Base-by-base conservation (phyloP, 179 eudicot genomes). In the Amaranthus tricolor region DNA sequence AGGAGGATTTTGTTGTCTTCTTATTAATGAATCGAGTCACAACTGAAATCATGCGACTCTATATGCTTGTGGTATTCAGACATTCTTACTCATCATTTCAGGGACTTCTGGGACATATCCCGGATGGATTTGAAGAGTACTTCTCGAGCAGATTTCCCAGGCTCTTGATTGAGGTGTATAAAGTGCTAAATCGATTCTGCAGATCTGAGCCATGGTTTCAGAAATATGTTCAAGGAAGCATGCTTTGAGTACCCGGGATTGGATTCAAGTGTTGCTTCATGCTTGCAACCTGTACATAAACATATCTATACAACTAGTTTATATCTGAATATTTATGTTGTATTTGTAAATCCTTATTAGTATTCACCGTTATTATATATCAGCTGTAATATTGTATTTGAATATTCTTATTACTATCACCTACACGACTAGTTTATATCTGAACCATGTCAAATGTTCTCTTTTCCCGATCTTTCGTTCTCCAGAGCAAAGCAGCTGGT, bases 61-160 rank as follows among this genome's bases (percentile, higher is more conserved):
- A n/a, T n/a, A 20, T 9, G n/a, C 8, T 14, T 19, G 45, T 63
- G 51, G 62, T 62, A 10, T 68, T 44, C 47, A 19, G 19, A 45
- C 19, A 13, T 58, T 55, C 21, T 55, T 69, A 21, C 19, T 11
- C 24, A 10, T 53, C 66, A 51, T 21, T 80, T 79, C 92, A 94
- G 98, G 88, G 84, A 49, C 81, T 92, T 56, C 77, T 94, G 48
- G 98, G 98, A 77, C 15, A 89, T 0, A 88, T 92, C 10, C 98
- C 98, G 14, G 96, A 94, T 84, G 98, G 97, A 81, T 94, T 89
- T 76, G 86, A 92, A 70, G 83, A 81, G 65, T 94, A 94, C 84
- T 94, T 94, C 79, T 76, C 71, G 3, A 85, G 82, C 76, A 82
- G 94, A 81, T 94, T 90, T 75, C 97, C 97, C 1, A 81, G 83